Evolutionary conservation across 768 basidiomycete species (phyloP), one percentile per base, ranked within the genome.

Genomic region (Suillus ampliporus): DNA sequence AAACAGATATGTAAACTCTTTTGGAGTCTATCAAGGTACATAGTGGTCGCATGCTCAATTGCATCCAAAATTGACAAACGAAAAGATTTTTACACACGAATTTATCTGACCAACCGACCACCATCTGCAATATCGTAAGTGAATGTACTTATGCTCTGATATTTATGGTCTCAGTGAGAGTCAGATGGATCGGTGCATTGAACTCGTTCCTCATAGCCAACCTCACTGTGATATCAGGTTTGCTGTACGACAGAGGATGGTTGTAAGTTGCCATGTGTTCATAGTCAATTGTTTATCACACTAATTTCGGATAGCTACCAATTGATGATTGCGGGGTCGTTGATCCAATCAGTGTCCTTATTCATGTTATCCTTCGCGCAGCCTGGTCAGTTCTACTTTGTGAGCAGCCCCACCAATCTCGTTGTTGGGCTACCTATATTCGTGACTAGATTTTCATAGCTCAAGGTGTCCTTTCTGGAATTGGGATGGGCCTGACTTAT

Each of bases 201-300:
- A 79, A 81, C 59, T 65, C 81, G 4, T 75, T 79, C 37, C 70
- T 83, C 10, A 64, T 76, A 11, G 64, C 81, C 15, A 71, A 75
- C 0, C 68, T 71, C 44, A 80, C 81, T 3, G 65, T 81, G 21
- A 61, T 82, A 40, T 71, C 78, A 7, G 83, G 83, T 5, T 73
- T 77, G 57, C 73, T 77, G 2, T 81, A 80, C 63, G 83, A 84
- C 54, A 72, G 72, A 17, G 83, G 83, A 56, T 79, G 80, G 69
- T 82, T 81, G 78, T 78, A 64, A 60, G 75, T 57, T 28, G 1
- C 41, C 10, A 28, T 3, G 3, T 4, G 4, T 23, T 37, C 21
- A 23, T 17, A 38, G 2, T 28, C 17, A 37, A 11, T 48, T 75
- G 73, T 47, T 46, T 74, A 23, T 79, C 73, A 75, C 75, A 57